Percentiles rank a stretch among this genome's conserved stretches.
These are phyloP conservation scores for Geotrichum ghanense DNA, from an alignment of 805 yeast species.

Conservation along the genomic window DNA sequence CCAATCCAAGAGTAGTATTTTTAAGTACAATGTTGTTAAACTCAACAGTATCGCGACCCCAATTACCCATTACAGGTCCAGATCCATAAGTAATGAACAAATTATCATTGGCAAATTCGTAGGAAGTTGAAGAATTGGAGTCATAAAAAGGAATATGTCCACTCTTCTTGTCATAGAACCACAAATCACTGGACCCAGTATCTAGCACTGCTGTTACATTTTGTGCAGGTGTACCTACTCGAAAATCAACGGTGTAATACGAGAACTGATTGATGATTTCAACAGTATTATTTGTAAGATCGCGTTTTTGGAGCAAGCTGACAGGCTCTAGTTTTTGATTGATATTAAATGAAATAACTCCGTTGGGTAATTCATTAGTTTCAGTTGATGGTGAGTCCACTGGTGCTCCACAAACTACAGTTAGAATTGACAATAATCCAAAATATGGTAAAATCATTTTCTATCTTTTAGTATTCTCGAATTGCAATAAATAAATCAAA, in stretches of 20 bases:
- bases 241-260: conserved; percentile 1
- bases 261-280: background rate
- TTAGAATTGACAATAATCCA: too few relatives aligned
- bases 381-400: background rate
- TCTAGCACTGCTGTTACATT: conserved; percentile 2
- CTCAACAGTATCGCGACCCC: background rate
- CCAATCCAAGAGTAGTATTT: background rate
- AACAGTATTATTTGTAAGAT: background rate
- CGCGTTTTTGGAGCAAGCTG: background rate
- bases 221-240: conserved; percentile 6
- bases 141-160: background rate
- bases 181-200: conserved; percentile 6
- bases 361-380: background rate
- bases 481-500: too few relatives aligned
- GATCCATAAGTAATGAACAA: conserved; percentile 2
- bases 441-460: too few relatives aligned
- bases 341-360: background rate
- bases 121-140: background rate
- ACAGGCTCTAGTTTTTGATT: background rate
- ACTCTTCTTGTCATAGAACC: conserved; percentile 1
- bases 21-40: background rate
- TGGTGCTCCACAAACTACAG: too few relatives aligned
- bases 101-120: background rate
- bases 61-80: conserved; percentile 1
- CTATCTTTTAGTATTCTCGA: too few relatives aligned